Evolutionary conservation across 106 monocot species (phyloP).

Genomic region (Chionographis japonica): DNA sequence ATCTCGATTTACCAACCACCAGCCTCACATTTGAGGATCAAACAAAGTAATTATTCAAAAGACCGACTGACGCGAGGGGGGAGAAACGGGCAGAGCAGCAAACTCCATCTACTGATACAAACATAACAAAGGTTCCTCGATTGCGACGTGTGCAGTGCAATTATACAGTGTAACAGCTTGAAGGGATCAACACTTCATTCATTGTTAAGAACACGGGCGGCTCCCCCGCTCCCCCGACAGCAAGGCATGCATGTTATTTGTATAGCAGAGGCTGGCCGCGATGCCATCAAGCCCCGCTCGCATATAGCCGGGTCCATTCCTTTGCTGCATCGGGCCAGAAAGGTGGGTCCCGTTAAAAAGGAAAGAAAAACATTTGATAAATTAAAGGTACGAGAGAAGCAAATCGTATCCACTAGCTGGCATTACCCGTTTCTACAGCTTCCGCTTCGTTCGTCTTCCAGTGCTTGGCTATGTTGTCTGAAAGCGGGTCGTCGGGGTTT

Average conservation of each 20-base stretch:
- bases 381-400: background rate
- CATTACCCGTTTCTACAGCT: constrained; percentile 92
- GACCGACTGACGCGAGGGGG: too few species aligned
- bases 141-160: too few species aligned
- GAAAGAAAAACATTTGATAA: background rate
- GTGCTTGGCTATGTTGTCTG: constrained; percentile 93
- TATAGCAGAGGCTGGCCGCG: too few species aligned
- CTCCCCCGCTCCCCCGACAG: background rate
- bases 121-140: too few species aligned
- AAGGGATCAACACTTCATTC: too few species aligned
- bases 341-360: background rate
- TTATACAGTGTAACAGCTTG: too few species aligned
- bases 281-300: constrained; percentile 60
- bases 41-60: too few species aligned
- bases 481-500: constrained; percentile 95
- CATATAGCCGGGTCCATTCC: constrained; percentile 92
- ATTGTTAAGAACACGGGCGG: too few species aligned
- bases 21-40: too few species aligned
- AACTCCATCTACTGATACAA: too few species aligned
- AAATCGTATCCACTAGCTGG: background rate
- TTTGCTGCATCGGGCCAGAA: constrained; percentile 52
- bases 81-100: too few species aligned
- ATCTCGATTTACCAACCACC: too few species aligned
- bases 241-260: background rate
- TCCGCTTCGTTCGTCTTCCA: constrained; percentile 96